Evolutionary conservation across 2,329 filamentous ascomycete genomes (phyloP), one percentile per base, ranked within the genome.

Genomic region (Talaromyces sp.): DNA sequence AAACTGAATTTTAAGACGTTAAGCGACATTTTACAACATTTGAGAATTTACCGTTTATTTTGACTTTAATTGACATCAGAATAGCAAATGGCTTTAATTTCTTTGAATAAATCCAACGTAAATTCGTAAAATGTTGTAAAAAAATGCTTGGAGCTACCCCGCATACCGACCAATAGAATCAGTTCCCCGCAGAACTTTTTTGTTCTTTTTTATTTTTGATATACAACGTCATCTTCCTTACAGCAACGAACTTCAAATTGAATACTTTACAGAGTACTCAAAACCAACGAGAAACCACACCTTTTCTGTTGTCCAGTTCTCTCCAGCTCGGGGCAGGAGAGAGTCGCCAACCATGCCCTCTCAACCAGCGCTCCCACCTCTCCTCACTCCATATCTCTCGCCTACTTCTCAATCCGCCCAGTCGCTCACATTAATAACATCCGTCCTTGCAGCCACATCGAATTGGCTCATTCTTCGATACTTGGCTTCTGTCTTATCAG

Each of bases 401-500:
- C 54, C 55, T 14, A 52, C 61, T 31, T 19, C 59, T 24, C 59
- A 29, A 51, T 72, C 38, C 69, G 72, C 21, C 62, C 67, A 48
- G 69, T 77, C 76, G 8, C 70, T 79, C 54, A 78, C 73, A 10
- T 62, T 80, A 27, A 64, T 80, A 31, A 78, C 77, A 19, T 78
- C 76, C 11, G 74, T 79, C 2, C 70, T 80, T 29, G 72, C 71
- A n/a, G 76, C 78, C 52, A 78, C 80, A 74, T 69, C 81, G 21
- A 84, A 83, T 66, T 87, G 85, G 85, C 75, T 87, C 24, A 69
- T 81, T 0, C 66, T 83, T 11, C 77, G 83, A 35, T 81, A 80
- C 59, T 69, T 84, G 27, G 77, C 79, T 70, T 76, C 77, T 54
- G 76, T 80, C 17, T 69, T 86, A 38, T 69, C 66, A 50, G 58